Base-by-base conservation (phyloP, 768 basidiomycete genomes). In the Crepidotus variabilis region DNA sequence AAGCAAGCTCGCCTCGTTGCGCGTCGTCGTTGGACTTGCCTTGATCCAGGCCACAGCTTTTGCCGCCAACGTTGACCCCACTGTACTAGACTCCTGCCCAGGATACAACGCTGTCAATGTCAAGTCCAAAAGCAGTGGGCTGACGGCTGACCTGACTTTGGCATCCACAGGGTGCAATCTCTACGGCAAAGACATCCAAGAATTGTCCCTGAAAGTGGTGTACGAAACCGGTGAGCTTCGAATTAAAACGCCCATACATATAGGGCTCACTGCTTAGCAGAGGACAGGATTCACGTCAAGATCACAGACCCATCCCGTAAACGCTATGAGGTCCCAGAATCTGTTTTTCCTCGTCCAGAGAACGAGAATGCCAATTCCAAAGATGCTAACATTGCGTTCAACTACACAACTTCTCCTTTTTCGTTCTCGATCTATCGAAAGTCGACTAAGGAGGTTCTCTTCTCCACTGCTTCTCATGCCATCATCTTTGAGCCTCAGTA, bases 401-500 rank as follows among this genome's bases (percentile, higher is more conserved):
- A 79, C 57, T 86, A 82, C 64, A 84, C 80, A 18, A 52, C 73
- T 0, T 75, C 78, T 0, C 85, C 86, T 0, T 88, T 88, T 68
- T 75, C 81, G 0, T 88, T 89, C 69, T 74, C 78, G 14, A 76
- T 87, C 59, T 71, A 67, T 58, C 81, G 85, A 36, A 67, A 76
- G 0, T 61, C 70, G 6, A 81, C 79, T 1, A 60, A 62, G 16
- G 84, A 87, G 62, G 72, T 82, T 2, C 72, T 89, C 16, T 88
- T 87, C 72, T 79, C 83, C 14, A 87, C 86, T 2, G 74, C 75
- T 1, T 74, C 75, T 8, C 77, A 85, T 61, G 75, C 87, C 0
- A 69, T 90, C 67, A 83, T 93, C 59, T 91, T 87, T 63, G 87
- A 90, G 61, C 80, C 86, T 1, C 89, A 90, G 68, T 92, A 87